Percentiles rank a stretch among this genome's conserved stretches.
These are phyloP conservation scores for Cytospora schulzeri DNA, from an alignment of 2,329 filamentous ascomycete species.

Conservation along the genomic window DNA sequence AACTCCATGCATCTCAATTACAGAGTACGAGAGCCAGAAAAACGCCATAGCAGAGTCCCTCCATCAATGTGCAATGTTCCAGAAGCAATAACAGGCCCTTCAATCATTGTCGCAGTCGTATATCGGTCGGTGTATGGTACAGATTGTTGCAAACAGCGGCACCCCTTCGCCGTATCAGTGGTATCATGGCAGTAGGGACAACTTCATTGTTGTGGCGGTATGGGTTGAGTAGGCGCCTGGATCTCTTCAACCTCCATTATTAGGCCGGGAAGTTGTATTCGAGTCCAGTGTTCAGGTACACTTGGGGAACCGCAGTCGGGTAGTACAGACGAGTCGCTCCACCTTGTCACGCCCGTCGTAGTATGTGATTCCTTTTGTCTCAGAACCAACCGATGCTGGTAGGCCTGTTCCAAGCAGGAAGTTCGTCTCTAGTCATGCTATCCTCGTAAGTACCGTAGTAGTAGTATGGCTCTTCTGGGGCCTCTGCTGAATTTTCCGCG, in stretches of 20 bases:
- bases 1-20: conserved; percentile 12
- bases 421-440: conserved; percentile 30
- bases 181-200: neutral
- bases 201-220: neutral
- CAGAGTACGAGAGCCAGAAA: conserved; percentile 6
- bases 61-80: neutral
- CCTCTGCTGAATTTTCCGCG: conserved; percentile 44
- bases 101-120: neutral
- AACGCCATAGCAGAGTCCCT: conserved; percentile 10
- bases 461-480: conserved; percentile 41
- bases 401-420: conserved; percentile 1
- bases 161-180: neutral
- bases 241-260: neutral
- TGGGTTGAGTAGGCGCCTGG: neutral
- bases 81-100: conserved; percentile 2
- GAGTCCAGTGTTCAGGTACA: neutral
- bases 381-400: conserved; percentile 9
- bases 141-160: conserved; percentile 2
- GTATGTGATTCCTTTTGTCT: neutral
- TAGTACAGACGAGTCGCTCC: neutral
- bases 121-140: conserved; percentile 6
- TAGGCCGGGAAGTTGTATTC: neutral
- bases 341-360: neutral
- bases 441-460: conserved; percentile 41
- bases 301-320: neutral